These are phyloP conservation scores for Apiospora hydei DNA, from an alignment of 2,329 filamentous ascomycete genomes.

Conservation along the genomic window DNA sequence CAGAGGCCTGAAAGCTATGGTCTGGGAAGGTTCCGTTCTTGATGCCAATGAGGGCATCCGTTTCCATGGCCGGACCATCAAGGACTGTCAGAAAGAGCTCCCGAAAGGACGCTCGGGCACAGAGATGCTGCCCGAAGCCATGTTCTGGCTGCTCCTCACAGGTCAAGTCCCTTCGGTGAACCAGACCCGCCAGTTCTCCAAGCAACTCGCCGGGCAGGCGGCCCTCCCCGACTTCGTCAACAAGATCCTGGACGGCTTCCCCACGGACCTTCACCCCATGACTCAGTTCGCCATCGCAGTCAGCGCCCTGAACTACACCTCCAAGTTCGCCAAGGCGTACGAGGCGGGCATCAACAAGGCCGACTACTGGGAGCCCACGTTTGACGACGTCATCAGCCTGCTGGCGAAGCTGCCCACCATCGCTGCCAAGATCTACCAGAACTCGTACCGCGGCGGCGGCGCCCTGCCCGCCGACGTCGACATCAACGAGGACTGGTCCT, in stretches of 20 bases:
- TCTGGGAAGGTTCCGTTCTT: slow-evolving; percentile 97
- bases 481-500: slow-evolving; percentile 90
- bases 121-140: slow-evolving; percentile 97
- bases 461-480: slow-evolving; percentile 80
- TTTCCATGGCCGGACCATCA: slow-evolving; percentile 97
- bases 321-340: slow-evolving; percentile 92
- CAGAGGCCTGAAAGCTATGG: slow-evolving; percentile 89
- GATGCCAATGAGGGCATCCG: slow-evolving; percentile 97
- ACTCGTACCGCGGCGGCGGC: slow-evolving; percentile 78
- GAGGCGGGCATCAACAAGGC: slow-evolving; percentile 91
- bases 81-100: slow-evolving; percentile 92
- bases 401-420: slow-evolving; percentile 96
- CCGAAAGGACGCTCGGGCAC: slow-evolving; percentile 92
- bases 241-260: slow-evolving; percentile 90
- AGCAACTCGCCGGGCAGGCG: slow-evolving; percentile 86
- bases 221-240: slow-evolving; percentile 82
- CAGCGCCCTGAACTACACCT: slow-evolving; percentile 94
- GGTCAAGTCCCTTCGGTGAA: slow-evolving; percentile 84
- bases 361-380: slow-evolving; percentile 98
- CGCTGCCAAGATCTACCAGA: slow-evolving; percentile 97
- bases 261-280: slow-evolving; percentile 93
- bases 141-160: slow-evolving; percentile 99
- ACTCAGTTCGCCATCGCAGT: slow-evolving; percentile 96
- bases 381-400: slow-evolving; percentile 92
- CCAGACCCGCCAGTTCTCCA: slow-evolving; percentile 84